Evolutionary conservation across 306 rosid species (phyloP).

Genomic region (Glycyrrhiza uralensis): DNA sequence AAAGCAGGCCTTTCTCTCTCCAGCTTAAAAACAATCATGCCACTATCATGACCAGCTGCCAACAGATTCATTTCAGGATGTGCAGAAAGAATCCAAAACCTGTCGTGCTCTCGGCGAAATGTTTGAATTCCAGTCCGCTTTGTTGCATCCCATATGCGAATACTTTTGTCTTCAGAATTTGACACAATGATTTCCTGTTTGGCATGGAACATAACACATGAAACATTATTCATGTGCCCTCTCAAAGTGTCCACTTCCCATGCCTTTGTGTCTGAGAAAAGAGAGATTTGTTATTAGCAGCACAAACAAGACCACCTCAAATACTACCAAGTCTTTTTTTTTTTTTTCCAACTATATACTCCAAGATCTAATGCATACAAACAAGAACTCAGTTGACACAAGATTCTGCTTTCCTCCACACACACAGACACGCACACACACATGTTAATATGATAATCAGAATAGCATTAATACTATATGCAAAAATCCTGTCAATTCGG

Average conservation of each 20-base stretch:
- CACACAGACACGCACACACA: neutral
- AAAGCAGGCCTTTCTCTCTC: constrained; percentile 98
- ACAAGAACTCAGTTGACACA: neutral
- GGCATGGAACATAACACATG: constrained; percentile 94
- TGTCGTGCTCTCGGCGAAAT: constrained; percentile 92
- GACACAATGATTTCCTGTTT: constrained; percentile 94
- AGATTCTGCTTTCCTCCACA: neutral
- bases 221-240: constrained; percentile 97
- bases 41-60: constrained; percentile 99
- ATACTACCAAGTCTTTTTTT: neutral
- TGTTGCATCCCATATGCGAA: constrained; percentile 94
- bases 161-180: constrained; percentile 96
- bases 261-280: constrained; percentile 85
- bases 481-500: neutral
- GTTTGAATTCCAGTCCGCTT: constrained; percentile 95
- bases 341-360: neutral
- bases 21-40: constrained; percentile 91
- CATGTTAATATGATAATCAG: neutral
- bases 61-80: constrained; percentile 96
- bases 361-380: neutral
- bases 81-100: constrained; percentile 96
- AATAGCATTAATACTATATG: neutral
- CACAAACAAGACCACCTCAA: neutral
- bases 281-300: constrained; percentile 12
- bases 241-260: constrained; percentile 99